Conservation (phyloP, 192 early-diverging fungal species). For the Entomortierella parvispora region DNA sequence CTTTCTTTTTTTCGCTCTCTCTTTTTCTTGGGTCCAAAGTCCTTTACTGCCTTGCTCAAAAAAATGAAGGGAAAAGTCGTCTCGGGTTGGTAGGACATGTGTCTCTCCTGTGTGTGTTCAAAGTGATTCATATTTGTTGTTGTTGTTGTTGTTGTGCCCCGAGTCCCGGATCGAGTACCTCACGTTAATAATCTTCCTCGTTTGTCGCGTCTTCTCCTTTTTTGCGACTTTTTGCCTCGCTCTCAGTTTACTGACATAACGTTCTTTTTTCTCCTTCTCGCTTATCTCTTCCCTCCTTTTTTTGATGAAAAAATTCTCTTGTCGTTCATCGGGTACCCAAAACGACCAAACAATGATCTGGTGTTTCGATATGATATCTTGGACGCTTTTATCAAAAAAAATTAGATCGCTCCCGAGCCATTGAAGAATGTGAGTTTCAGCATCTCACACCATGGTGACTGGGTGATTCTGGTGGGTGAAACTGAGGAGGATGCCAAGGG, state of each 20-base stretch:
- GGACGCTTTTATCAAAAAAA: neutral
- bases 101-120: no score
- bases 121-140: no score
- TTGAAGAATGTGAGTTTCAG: slow-evolving; percentile 53
- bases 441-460: slow-evolving; percentile 69
- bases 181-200: neutral
- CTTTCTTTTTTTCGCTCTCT: slow-evolving; percentile 4
- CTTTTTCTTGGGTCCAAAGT: no score
- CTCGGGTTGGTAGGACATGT: no score
- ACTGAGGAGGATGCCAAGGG: slow-evolving; percentile 11
- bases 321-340: no score
- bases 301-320: no score
- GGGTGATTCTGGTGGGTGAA: slow-evolving; percentile 63
- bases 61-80: no score
- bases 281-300: neutral
- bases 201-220: neutral
- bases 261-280: neutral
- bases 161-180: no score
- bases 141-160: no score
- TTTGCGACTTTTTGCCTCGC: neutral
- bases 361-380: neutral
- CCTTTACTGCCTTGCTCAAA: no score
- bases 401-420: slow-evolving; percentile 25
- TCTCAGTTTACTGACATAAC: neutral
- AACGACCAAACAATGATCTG: no score